These are phyloP conservation scores for Coemansia aciculifera DNA, from an alignment of 192 early-diverging fungal species.

Conservation along the genomic window DNA sequence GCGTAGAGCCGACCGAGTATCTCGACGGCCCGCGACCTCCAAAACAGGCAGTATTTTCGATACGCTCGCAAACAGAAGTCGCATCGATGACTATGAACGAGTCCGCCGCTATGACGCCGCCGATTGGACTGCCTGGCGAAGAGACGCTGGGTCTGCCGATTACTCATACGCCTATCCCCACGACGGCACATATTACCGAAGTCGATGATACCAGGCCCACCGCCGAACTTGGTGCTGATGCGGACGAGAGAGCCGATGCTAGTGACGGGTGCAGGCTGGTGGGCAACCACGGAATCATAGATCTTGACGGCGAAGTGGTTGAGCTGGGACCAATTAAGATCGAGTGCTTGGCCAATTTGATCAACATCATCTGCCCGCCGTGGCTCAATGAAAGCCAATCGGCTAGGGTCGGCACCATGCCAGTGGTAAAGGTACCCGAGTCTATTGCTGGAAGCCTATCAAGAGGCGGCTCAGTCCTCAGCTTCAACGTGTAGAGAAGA, in stretches of 20 bases:
- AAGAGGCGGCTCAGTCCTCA: conserved; percentile 39
- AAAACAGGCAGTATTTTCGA: conserved; percentile 33
- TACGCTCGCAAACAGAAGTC: conserved; percentile 39
- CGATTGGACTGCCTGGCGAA: not conserved
- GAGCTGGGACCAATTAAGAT: conserved; percentile 54
- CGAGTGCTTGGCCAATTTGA: conserved; percentile 46
- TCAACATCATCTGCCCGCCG: conserved; percentile 40
- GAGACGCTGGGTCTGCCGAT: not conserved
- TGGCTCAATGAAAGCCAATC: conserved; percentile 44
- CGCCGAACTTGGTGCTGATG: not conserved
- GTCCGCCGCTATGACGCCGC: not conserved
- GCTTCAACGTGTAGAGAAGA: conserved; percentile 26
- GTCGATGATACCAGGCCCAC: not conserved
- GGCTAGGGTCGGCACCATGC: conserved; percentile 24
- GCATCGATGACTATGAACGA: conserved; percentile 19
- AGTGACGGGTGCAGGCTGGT: conserved; percentile 33
- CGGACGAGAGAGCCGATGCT: not conserved
- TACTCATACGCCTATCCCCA: conserved; percentile 2
- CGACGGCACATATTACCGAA: not conserved
- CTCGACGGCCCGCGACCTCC: conserved; percentile 18
- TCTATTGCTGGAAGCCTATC: conserved; percentile 43
- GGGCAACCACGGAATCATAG: conserved; percentile 49
- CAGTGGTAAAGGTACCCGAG: conserved; percentile 24
- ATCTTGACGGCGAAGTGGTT: conserved; percentile 52
- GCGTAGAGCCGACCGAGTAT: not conserved